Base-by-base conservation (phyloP, 2,329 filamentous ascomycete species). In the Grosmannia penicillata region DNA sequence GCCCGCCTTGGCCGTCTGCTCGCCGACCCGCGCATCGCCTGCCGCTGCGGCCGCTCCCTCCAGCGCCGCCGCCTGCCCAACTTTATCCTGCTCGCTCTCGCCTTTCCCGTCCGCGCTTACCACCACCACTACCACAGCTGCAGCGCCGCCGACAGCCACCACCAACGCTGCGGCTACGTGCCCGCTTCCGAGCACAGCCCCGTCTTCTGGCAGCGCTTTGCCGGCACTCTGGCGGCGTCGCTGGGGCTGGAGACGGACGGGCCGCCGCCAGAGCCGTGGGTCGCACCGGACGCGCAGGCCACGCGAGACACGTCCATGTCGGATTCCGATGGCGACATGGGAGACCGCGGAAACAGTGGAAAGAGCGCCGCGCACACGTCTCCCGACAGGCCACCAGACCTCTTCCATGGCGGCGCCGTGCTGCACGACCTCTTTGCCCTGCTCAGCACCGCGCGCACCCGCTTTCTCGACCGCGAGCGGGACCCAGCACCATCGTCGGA, bases 151-250 rank as follows among this genome's bases (percentile, higher is more conserved):
- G 32, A 23, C 17, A 18, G 10, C 3, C 22, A 29, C 28, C 35
- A 33, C 6, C n/a, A 14, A 4, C 29, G 24, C 21, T 28, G 34
- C 18, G 29, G 39, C 19, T 41, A 34, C 30, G 19, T 19, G n/a
- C 34, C 34, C 3, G 39, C 34, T 2, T 34, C 37, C n/a, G 39
- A 41, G 25, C 19, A 25, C 25, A 22, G 33, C 18, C 36, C 32
- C 10, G 36, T n/a, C 3, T 42, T 42, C n/a, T 38, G 40, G 40
- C 15, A 15, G 6, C 28, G 27, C 3, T 38, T 36, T 36, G 36
- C 36, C 9, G 27, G 1, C 0, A 33, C 31, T 4, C 36, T 42
- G 21, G 17, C 22, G 6, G 21, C 23, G 23, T 41, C 34, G 39
- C 19, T 41, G n/a, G 34, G 39, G 11, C 23, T 37, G 6, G 31